These are phyloP conservation scores for Ceraceosorus guamensis DNA, from an alignment of 1,284 basidiomycete species.

Conservation along the genomic window DNA sequence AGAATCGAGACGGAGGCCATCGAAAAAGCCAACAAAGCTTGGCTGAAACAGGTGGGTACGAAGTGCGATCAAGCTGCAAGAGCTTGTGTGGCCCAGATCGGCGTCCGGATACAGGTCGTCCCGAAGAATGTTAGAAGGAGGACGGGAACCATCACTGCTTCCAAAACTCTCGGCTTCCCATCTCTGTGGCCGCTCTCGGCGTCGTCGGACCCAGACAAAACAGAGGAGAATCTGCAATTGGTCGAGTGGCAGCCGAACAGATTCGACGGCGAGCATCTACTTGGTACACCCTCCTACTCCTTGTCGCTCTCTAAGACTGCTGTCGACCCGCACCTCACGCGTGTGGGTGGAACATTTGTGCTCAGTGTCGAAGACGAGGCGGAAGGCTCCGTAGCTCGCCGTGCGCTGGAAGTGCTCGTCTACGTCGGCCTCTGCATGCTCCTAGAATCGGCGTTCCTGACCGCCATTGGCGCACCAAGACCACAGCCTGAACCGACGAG, in stretches of 20 bases:
- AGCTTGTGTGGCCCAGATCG: conserved; percentile 25
- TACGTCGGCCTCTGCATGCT: not conserved
- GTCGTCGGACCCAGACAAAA: too few relatives aligned
- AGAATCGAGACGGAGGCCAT: conserved; percentile 27
- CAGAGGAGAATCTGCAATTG: not conserved
- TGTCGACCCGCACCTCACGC: too few relatives aligned
- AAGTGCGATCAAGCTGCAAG: conserved; percentile 30
- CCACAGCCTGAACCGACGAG: not conserved
- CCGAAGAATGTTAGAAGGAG: too few relatives aligned
- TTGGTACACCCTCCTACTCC: too few relatives aligned
- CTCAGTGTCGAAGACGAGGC: conserved; percentile 16
- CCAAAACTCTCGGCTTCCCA: too few relatives aligned
- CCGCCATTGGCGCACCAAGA: not conserved
- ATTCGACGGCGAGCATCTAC: conserved; percentile 25
- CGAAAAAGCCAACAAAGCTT: conserved; percentile 23
- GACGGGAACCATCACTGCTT: too few relatives aligned
- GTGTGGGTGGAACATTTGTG: conserved; percentile 33
- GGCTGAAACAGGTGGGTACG: conserved; percentile 18
- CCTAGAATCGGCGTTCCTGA: not conserved
- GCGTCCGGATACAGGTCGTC: conserved; percentile 13
- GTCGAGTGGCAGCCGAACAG: conserved; percentile 23
- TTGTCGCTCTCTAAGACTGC: too few relatives aligned
- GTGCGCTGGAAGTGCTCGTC: conserved; percentile 17
- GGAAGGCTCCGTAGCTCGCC: conserved; percentile 12
- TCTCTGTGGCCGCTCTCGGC: too few relatives aligned